Conservation (phyloP, 345 rosid genomes). For the Citrus reticulata region DNA sequence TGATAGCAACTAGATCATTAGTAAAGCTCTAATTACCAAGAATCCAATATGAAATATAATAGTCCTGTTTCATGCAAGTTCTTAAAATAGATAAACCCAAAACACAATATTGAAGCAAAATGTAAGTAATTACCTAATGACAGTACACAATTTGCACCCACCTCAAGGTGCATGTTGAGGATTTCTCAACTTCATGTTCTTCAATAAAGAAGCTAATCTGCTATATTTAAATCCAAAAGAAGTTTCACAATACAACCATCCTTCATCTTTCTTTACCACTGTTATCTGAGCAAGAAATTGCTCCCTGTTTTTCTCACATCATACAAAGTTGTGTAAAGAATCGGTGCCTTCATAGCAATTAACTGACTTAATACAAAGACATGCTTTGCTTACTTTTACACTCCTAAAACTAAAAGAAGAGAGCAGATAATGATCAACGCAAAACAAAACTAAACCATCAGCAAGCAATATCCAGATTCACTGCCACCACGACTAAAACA, state of each 20-base stretch:
- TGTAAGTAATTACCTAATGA: neutral
- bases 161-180: neutral
- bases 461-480: neutral
- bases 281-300: neutral
- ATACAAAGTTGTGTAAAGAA: neutral
- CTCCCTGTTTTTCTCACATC: neutral
- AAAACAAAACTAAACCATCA: neutral
- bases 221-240: neutral
- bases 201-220: neutral
- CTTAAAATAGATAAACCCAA: neutral
- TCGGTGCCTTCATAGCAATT: neutral
- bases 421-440: neutral
- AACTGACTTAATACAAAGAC: neutral
- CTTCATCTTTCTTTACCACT: neutral
- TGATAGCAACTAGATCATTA: neutral
- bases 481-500: neutral
- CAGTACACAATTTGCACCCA: neutral
- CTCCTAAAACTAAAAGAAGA: neutral
- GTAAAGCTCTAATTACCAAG: neutral
- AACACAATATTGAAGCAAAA: neutral
- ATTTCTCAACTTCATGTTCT: conserved; percentile 2
- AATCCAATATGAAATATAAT: neutral
- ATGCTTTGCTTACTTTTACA: neutral
- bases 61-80: neutral
- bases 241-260: neutral